Evolutionary conservation across 768 basidiomycete genomes (phyloP).

Genomic region (Cyclocybe aegerita): DNA sequence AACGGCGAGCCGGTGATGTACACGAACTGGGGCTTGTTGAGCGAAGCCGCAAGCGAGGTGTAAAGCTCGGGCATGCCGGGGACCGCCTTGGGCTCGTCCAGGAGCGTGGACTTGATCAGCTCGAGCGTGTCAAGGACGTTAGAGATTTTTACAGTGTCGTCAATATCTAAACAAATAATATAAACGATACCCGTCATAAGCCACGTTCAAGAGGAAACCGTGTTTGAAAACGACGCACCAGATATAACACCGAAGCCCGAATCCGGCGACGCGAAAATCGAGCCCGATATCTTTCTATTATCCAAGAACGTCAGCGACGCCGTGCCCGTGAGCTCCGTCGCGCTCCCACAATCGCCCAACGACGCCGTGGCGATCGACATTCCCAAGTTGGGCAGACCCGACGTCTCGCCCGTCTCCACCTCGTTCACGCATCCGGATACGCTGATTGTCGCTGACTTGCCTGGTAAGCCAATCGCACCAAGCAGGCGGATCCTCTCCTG

Average conservation of each 20-base stretch:
- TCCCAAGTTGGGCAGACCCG: constrained; percentile 28
- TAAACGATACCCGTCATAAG: too few species aligned
- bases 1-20: constrained; percentile 45
- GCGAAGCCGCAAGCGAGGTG: constrained; percentile 31
- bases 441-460: constrained; percentile 29
- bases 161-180: constrained; percentile 31
- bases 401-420: constrained; percentile 26
- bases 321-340: constrained; percentile 15
- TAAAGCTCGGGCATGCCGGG: constrained; percentile 46
- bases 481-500: constrained; percentile 32
- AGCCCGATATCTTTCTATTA: constrained; percentile 22
- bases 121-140: constrained; percentile 34
- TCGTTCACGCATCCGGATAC: constrained; percentile 30
- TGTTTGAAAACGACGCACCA: constrained; percentile 21
- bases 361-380: constrained; percentile 31
- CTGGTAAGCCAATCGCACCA: constrained; percentile 29
- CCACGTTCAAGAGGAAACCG: background rate
- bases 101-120: constrained; percentile 35
- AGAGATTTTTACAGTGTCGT: constrained; percentile 44
- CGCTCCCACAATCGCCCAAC: constrained; percentile 27
- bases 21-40: constrained; percentile 37
- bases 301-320: constrained; percentile 18
- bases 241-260: constrained; percentile 44
- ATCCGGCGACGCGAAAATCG: constrained; percentile 33
- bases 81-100: constrained; percentile 39